A percentile compares a stretch with the other conserved stretches of the same genome.
Conservation (phyloP, 225 moss, liverwort and hornwort species). For the Straminergon stramineum region DNA sequence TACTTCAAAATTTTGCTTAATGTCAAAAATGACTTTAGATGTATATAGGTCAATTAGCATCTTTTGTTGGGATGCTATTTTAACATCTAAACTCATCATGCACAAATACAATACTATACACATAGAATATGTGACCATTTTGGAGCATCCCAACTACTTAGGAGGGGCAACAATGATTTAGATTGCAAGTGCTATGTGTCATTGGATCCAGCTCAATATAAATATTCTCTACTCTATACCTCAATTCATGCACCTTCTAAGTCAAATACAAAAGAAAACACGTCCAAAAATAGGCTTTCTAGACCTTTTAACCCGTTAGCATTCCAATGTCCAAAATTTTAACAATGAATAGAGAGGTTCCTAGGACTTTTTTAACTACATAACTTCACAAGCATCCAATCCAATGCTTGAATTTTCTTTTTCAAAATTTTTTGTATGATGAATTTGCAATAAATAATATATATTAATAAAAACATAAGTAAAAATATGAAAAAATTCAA, state of each 20-base stretch:
- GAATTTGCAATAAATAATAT: neutral
- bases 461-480: neutral
- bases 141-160: fast-evolving
- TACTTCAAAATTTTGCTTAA: neutral
- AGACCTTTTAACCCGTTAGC: neutral
- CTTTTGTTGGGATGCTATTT: neutral
- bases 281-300: fast-evolving
- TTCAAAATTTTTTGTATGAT: too few relatives aligned
- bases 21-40: neutral
- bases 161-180: neutral
- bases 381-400: neutral
- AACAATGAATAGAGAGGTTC: neutral
- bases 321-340: fast-evolving
- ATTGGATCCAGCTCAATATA: fast-evolving
- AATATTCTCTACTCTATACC: neutral
- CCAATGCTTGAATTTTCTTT: neutral
- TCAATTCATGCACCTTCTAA: neutral
- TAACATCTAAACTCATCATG: neutral
- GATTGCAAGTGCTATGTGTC: neutral
- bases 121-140: fast-evolving
- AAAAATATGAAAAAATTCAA: neutral
- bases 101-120: fast-evolving
- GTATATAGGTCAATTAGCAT: neutral
- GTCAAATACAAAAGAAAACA: neutral
- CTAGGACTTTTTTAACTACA: fast-evolving